Conservation (phyloP, 768 basidiomycete species). For the Mrakia blollopis region DNA sequence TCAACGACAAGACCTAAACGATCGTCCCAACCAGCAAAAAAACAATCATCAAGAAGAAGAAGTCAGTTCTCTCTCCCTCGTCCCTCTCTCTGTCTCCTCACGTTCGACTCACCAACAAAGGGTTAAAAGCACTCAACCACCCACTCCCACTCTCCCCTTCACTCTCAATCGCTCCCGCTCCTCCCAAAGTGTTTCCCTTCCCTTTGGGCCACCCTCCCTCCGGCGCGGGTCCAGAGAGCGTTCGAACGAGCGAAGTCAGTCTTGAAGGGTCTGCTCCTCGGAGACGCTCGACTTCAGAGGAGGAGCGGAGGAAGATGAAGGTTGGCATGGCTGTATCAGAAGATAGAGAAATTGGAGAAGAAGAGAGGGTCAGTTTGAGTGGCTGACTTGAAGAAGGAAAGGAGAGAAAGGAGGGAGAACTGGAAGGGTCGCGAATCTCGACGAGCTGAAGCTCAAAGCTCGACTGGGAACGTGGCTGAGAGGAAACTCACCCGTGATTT, state of each 20-base stretch:
- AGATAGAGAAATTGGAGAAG: neutral
- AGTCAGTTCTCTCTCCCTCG: neutral
- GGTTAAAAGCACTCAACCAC: conserved; percentile 12
- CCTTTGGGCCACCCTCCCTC: conserved; percentile 29
- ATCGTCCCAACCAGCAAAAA: neutral
- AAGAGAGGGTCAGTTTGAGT: neutral
- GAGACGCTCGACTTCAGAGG: conserved; percentile 16
- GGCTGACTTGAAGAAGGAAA: neutral
- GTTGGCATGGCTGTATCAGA: conserved; percentile 25
- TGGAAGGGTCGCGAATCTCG: neutral
- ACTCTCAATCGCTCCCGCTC: neutral
- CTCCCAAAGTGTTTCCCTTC: conserved; percentile 24
- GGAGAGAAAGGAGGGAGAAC: neutral
- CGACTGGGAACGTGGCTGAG: neutral
- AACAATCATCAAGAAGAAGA: neutral
- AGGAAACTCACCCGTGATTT: neutral
- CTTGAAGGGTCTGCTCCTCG: conserved; percentile 25
- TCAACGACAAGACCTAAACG: conserved; percentile 6
- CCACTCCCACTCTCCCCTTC: neutral
- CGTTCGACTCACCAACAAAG: conserved; percentile 17
- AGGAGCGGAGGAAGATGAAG: conserved; percentile 27
- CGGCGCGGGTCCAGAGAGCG: conserved; percentile 7
- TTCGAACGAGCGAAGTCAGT: conserved; percentile 25
- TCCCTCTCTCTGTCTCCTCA: neutral
- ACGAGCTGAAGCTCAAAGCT: neutral